Conservation (phyloP, 345 rosid genomes). For the Pugionium dolabratum region DNA sequence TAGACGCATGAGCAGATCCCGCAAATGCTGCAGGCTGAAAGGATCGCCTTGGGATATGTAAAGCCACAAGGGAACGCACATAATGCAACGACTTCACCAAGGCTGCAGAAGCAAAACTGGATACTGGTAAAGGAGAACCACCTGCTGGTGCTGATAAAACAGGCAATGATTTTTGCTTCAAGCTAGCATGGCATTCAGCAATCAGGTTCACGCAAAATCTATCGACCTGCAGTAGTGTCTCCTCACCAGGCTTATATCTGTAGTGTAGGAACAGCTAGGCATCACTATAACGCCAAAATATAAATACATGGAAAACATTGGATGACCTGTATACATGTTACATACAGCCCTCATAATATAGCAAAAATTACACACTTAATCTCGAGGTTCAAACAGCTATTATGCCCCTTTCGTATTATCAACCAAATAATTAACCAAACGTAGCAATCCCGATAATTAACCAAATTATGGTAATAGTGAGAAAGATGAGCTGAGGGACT, state of each 20-base stretch:
- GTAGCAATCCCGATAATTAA: conserved; percentile 9
- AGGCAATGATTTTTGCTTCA: conserved; percentile 52
- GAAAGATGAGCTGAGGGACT: conserved; percentile 17
- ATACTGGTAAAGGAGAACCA: conserved; percentile 73
- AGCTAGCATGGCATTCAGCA: conserved; percentile 71
- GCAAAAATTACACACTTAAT: conserved; percentile 2
- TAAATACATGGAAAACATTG: conserved; percentile 11
- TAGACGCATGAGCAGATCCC: conserved; percentile 73
- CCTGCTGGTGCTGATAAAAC: conserved; percentile 46
- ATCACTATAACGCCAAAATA: conserved; percentile 26
- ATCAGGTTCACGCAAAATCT: conserved; percentile 75
- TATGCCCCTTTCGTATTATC: conserved; percentile 17
- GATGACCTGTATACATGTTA: conserved; percentile 6
- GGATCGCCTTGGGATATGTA: conserved; percentile 79
- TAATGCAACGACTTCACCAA: conserved; percentile 93
- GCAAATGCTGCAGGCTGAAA: conserved; percentile 90
- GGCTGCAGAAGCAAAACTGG: conserved; percentile 78
- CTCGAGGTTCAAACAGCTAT: conserved; percentile 10
- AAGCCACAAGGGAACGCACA: conserved; percentile 89
- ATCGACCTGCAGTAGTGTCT: conserved; percentile 83
- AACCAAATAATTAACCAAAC: conserved; percentile 18
- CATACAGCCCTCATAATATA: conserved; percentile 10
- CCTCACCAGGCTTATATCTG: conserved; percentile 97
- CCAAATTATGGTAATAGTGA: neutral
- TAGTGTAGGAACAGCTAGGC: conserved; percentile 35